Conservation (phyloP, 257 asterid genomes). For the Solanum chaucha region DNA sequence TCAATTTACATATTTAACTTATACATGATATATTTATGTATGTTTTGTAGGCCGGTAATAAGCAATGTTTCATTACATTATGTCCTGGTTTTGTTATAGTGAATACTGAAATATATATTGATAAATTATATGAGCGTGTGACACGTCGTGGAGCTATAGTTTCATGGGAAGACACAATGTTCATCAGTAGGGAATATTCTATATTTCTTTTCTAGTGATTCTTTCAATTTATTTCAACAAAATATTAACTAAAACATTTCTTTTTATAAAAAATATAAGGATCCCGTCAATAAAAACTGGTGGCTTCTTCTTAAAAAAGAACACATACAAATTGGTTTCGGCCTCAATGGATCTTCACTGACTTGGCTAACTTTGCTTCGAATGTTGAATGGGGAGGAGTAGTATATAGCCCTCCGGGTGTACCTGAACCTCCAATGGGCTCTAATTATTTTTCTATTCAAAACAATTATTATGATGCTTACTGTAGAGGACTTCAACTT, state of each 20-base stretch:
- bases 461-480: neutral
- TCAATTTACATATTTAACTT: neutral
- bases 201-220: neutral
- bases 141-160: neutral
- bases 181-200: neutral
- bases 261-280: neutral
- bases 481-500: neutral
- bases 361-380: neutral
- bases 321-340: neutral
- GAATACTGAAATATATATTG: neutral
- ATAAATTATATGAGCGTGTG: neutral
- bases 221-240: neutral
- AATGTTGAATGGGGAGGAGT: neutral
- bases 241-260: neutral
- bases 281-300: neutral
- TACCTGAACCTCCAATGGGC: neutral
- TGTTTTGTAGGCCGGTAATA: neutral
- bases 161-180: neutral
- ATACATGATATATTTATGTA: neutral
- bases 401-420: neutral
- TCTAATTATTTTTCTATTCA: neutral
- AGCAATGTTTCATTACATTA: neutral
- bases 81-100: neutral
- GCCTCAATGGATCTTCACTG: neutral
- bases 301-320: neutral